These are phyloP conservation scores for Stephanocyclus meneghinianus DNA, from an alignment of 352 stramenopile genomes.

Conservation along the genomic window DNA sequence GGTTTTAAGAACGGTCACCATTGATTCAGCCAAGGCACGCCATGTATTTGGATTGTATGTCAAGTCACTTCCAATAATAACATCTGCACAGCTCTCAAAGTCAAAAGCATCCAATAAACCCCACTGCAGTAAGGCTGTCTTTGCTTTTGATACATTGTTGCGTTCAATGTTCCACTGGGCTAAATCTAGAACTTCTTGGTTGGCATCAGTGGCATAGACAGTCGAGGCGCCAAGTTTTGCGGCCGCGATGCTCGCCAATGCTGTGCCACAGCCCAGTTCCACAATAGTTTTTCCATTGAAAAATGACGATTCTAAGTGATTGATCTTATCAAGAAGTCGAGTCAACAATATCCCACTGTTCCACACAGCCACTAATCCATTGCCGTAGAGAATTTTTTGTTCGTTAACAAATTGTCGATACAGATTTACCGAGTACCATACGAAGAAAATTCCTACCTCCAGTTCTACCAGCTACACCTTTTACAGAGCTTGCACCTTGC, in stretches of 20 bases:
- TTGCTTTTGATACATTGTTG: slow-evolving; percentile 36
- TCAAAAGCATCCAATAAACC: slow-evolving; percentile 56
- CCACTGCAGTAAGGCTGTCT: slow-evolving; percentile 51
- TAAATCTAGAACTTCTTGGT: slow-evolving; percentile 52
- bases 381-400: not conserved
- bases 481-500: slow-evolving; percentile 35
- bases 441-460: slow-evolving; percentile 48
- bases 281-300: slow-evolving; percentile 47
- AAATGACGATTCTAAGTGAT: slow-evolving; percentile 20
- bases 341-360: slow-evolving; percentile 56
- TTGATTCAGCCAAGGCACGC: slow-evolving; percentile 57
- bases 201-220: slow-evolving; percentile 62
- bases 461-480: slow-evolving; percentile 48
- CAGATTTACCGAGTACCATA: slow-evolving; percentile 1
- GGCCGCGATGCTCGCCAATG: slow-evolving; percentile 45
- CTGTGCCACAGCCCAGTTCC: slow-evolving; percentile 61
- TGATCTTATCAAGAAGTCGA: slow-evolving; percentile 49
- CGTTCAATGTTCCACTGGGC: slow-evolving; percentile 50
- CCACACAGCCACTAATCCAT: slow-evolving; percentile 22
- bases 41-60: slow-evolving; percentile 69
- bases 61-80: slow-evolving; percentile 65
- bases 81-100: slow-evolving; percentile 46
- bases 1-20: slow-evolving; percentile 55
- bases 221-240: slow-evolving; percentile 38
- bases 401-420: slow-evolving; percentile 1